Evolutionary conservation across 768 basidiomycete species (phyloP).

Genomic region (Plicaturopsis crispa): DNA sequence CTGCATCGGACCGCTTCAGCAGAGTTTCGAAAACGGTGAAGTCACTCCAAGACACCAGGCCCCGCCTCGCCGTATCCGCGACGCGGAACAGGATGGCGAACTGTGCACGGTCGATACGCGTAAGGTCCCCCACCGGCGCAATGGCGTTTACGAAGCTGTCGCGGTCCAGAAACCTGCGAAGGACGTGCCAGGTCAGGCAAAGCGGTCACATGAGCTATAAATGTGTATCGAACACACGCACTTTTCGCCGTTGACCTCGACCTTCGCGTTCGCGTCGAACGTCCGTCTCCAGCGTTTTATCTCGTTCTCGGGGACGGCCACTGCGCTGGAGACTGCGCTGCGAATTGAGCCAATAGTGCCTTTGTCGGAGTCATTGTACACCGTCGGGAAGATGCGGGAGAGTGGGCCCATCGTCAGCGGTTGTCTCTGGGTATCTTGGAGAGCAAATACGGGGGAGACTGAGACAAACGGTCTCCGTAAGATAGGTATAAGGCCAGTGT

Average conservation of each 20-base stretch:
- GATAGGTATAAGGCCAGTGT: too few relatives aligned
- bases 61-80: constrained; percentile 71
- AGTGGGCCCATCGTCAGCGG: too few relatives aligned
- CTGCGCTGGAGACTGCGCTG: constrained; percentile 59
- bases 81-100: constrained; percentile 88
- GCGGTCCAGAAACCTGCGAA: constrained; percentile 70
- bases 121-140: constrained; percentile 78
- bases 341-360: constrained; percentile 35
- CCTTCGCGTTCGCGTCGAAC: constrained; percentile 79
- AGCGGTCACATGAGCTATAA: constrained; percentile 8
- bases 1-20: constrained; percentile 90
- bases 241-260: constrained; percentile 71
- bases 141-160: constrained; percentile 95
- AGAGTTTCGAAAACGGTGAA: constrained; percentile 93
- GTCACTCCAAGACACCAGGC: constrained; percentile 88
- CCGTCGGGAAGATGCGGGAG: constrained; percentile 37
- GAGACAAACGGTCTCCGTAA: too few relatives aligned
- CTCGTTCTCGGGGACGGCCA: constrained; percentile 74
- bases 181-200: too few relatives aligned
- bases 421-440: too few relatives aligned
- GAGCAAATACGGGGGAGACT: too few relatives aligned
- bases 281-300: constrained; percentile 82
- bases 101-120: constrained; percentile 81
- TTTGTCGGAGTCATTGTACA: constrained; percentile 46
- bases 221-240: constrained; percentile 29